Evolutionary conservation across 495 filamentous ascomycete genomes (phyloP).

Genomic region (Aspergillus biplanus): DNA sequence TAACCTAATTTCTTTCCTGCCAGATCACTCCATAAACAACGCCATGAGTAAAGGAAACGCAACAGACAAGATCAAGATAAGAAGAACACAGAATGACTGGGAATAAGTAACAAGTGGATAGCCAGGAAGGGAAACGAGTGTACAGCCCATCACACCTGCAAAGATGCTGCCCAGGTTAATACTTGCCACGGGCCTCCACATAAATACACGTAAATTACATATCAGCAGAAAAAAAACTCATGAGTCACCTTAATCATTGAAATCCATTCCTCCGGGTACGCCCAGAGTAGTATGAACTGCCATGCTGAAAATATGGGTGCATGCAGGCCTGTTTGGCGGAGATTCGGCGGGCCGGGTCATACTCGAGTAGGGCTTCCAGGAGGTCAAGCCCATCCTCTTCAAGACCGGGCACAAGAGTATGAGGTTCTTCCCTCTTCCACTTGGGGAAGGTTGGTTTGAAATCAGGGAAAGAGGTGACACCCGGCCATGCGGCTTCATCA

Average conservation of each 20-base stretch:
- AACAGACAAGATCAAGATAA: conserved; percentile 14
- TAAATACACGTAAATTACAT: conserved; percentile 26
- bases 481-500: conserved; percentile 86
- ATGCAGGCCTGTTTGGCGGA: conserved; percentile 93
- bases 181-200: conserved; percentile 20
- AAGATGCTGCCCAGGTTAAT: neutral
- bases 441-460: conserved; percentile 97
- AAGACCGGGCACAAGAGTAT: conserved; percentile 60
- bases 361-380: conserved; percentile 88
- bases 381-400: conserved; percentile 84
- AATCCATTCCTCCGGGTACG: conserved; percentile 48
- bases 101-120: conserved; percentile 1
- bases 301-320: conserved; percentile 90
- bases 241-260: conserved; percentile 32
- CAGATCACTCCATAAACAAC: conserved; percentile 44
- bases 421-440: conserved; percentile 76
- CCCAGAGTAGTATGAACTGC: conserved; percentile 56
- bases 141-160: conserved; percentile 1
- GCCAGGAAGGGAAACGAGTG: neutral
- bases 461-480: conserved; percentile 95
- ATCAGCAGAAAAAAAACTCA: conserved; percentile 16
- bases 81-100: conserved; percentile 13
- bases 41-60: conserved; percentile 41
- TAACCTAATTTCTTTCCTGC: conserved; percentile 36
- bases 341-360: conserved; percentile 90